phyloP scores from a whole-genome alignment of 2,329 filamentous ascomycete species.

The Phialophora chinensis region DNA sequence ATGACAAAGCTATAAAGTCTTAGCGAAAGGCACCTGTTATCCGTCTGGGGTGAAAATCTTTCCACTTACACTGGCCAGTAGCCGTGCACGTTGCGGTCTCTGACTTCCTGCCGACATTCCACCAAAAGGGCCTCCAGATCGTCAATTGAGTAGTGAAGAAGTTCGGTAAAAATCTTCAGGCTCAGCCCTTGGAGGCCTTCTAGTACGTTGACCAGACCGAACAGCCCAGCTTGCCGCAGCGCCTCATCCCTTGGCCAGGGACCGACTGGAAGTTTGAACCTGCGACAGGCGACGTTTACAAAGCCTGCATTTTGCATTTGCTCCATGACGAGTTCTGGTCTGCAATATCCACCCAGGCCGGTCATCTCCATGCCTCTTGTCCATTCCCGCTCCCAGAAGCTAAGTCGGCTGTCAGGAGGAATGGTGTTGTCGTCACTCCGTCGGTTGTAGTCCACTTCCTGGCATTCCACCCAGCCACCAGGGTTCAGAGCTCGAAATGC shows the following conservation, averaged over 20 bases:
- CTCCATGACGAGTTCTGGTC: constrained; percentile 17
- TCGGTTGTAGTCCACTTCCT: constrained; percentile 44
- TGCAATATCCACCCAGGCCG: constrained; percentile 20
- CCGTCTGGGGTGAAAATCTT: background rate
- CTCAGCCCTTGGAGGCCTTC: constrained; percentile 31
- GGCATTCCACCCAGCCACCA: constrained; percentile 52
- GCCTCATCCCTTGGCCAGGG: constrained; percentile 42
- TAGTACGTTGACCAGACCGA: constrained; percentile 25
- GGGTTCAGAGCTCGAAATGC: constrained; percentile 42
- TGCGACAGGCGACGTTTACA: constrained; percentile 32
- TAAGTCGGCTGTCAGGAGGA: constrained; percentile 20
- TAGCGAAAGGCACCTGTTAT: background rate
- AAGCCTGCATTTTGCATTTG: constrained; percentile 43
- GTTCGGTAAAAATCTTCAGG: constrained; percentile 36
- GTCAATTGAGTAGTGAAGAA: constrained; percentile 41
- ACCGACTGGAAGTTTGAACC: constrained; percentile 39
- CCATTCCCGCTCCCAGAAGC: constrained; percentile 29
- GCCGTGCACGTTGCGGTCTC: constrained; percentile 20
- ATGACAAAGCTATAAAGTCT: constrained; percentile 10
- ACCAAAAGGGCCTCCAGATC: constrained; percentile 39
- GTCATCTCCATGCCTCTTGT: constrained; percentile 27
- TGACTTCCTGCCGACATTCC: constrained; percentile 29
- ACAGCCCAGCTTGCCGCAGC: constrained; percentile 40
- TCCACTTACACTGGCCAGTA: constrained; percentile 27
- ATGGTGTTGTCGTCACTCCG: constrained; percentile 27